Evolutionary conservation across 1,284 basidiomycete species (phyloP), one percentile per base, ranked within the genome.

Genomic region (Trametes polyzona): DNA sequence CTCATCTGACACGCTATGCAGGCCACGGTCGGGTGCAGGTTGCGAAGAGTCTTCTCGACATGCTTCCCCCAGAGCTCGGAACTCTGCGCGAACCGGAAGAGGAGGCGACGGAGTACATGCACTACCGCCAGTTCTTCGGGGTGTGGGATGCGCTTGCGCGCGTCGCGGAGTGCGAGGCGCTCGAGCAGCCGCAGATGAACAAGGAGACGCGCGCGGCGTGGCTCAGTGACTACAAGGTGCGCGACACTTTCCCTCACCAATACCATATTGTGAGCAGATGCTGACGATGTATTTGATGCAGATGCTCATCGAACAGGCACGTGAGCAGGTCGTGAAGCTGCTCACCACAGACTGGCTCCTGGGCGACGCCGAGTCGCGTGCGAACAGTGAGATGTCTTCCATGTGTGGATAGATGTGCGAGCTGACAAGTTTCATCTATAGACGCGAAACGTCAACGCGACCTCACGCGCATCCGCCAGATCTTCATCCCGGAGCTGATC

Each of bases 401-500:
- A 7, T 37, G n/a, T 16, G 19, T 30, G 7, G 19, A 16, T 30
- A 24, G 5, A 2, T n/a, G 23, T 42, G 39, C 9, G 23, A 9
- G 32, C 24, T 7, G 3, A 36, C 1, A 7, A n/a, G 27, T 19
- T 14, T 19, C 4, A 16, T 6, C 11, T 32, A 6, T 37, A 59
- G 24, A 65, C 82, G 84, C 76, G 44, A 82, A 88, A 49, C 81
- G 80, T 11, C 75, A 78, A 19, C 77, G 77, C 24, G 93, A 97
- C 64, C 82, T 97, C 47, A 75, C 81, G 2, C 83, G 90, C 21
- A 92, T 98, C 55, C 84, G 96, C 29, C 88, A 93, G 65, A 88
- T 96, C 33, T 96, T 92, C 73, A 80, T 98, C 17, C 96, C 96
- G 0, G 95, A 98, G 70, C 81, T 98, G 35, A 85, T 98, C 62